Percentiles rank a stretch among this genome's conserved stretches.
Evolutionary conservation across 179 eudicot genomes (phyloP).

Genomic region (Heliamphora pulchella): DNA sequence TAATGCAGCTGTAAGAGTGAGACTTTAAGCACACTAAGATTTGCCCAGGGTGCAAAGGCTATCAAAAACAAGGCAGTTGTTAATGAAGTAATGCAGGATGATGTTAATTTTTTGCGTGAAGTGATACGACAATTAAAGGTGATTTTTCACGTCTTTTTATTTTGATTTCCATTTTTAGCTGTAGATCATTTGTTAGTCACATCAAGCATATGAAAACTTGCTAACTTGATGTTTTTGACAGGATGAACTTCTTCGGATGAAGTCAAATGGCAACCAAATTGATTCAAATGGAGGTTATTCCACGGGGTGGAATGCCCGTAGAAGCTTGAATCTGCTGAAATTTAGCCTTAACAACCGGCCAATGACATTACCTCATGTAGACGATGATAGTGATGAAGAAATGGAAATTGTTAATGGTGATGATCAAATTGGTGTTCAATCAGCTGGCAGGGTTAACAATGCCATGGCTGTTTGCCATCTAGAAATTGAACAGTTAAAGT

Average conservation of each 20-base stretch:
- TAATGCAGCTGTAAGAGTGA: conserved; percentile 83
- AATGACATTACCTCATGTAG: conserved; percentile 44
- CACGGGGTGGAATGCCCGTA: conserved; percentile 87
- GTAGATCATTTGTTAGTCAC: background rate
- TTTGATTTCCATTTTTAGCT: background rate
- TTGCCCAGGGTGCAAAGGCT: conserved; percentile 98
- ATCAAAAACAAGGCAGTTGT: conserved; percentile 93
- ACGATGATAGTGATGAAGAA: conserved; percentile 82
- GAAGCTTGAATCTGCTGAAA: conserved; percentile 81
- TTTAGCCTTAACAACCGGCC: conserved; percentile 78
- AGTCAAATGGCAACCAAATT: conserved; percentile 49
- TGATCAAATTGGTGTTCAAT: conserved; percentile 33
- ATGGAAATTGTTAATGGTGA: conserved; percentile 89
- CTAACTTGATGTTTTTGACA: conserved; percentile 21
- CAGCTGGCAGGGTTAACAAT: conserved; percentile 22
- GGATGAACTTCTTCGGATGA: conserved; percentile 84
- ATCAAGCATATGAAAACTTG: conserved; percentile 1
- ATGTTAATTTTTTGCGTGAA: conserved; percentile 75
- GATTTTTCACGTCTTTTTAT: background rate
- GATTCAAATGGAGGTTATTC: conserved; percentile 62
- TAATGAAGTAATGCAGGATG: conserved; percentile 90
- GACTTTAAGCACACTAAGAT: conserved; percentile 87
- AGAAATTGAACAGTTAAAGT: conserved; percentile 18
- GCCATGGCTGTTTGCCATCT: conserved; percentile 16
- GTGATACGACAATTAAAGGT: conserved; percentile 86